These are phyloP conservation scores for Drosera capensis DNA, from an alignment of 148 eudicot species.

Conservation along the genomic window DNA sequence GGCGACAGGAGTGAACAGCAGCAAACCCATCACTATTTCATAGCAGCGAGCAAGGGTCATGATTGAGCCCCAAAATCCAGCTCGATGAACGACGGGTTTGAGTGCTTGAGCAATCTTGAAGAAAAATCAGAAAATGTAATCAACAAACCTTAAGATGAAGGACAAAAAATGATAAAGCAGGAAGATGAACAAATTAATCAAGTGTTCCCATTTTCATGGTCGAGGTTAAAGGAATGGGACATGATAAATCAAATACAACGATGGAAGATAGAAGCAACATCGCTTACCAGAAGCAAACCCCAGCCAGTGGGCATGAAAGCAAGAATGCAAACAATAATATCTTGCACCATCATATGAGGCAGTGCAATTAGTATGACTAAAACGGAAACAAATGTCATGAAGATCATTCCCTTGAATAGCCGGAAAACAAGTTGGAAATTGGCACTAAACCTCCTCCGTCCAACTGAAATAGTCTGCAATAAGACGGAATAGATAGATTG, in stretches of 20 bases:
- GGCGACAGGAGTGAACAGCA: constrained; percentile 73
- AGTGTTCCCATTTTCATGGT: no score
- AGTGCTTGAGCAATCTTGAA: constrained; percentile 62
- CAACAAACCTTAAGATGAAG: background rate
- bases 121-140: background rate
- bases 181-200: background rate
- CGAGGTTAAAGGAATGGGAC: no score
- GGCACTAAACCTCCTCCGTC: constrained; percentile 33
- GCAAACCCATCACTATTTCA: constrained; percentile 63
- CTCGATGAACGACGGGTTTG: constrained; percentile 31
- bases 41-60: constrained; percentile 65
- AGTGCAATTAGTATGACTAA: constrained; percentile 45
- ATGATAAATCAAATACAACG: background rate
- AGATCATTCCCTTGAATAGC: constrained; percentile 29
- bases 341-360: constrained; percentile 50
- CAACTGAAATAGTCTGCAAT: constrained; percentile 27
- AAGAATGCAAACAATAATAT: constrained; percentile 71
- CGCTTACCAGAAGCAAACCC: constrained; percentile 27
- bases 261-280: background rate
- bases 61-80: constrained; percentile 62
- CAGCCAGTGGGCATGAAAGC: constrained; percentile 99
- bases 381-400: constrained; percentile 22
- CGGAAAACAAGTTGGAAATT: constrained; percentile 37
- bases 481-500: background rate
- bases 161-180: no score